Conservation (phyloP, 129 eudicot species). For the Daucus carota region DNA sequence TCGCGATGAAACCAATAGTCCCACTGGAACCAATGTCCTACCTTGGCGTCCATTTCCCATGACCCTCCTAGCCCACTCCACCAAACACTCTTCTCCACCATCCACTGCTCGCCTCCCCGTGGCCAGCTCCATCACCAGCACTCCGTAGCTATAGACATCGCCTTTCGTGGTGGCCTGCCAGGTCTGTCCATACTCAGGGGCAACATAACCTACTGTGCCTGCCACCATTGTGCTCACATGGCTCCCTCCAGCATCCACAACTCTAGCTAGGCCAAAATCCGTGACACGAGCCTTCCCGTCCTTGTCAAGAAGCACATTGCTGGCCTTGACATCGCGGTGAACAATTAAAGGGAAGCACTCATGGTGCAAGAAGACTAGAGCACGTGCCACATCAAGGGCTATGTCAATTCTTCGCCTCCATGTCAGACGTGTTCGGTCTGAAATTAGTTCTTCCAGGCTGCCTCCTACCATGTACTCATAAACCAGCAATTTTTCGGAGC, state of each 20-base stretch:
- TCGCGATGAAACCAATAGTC: constrained; percentile 41
- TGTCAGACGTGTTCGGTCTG: constrained; percentile 39
- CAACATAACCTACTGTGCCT: constrained; percentile 93
- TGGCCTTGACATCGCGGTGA: constrained; percentile 91
- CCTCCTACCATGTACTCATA: constrained; percentile 99
- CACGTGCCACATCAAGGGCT: constrained; percentile 85
- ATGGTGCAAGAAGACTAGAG: constrained; percentile 74
- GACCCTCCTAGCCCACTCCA: constrained; percentile 85
- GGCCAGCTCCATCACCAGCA: constrained; percentile 85
- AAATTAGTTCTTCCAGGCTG: constrained; percentile 65
- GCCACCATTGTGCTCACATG: constrained; percentile 98
- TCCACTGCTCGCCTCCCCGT: constrained; percentile 85
- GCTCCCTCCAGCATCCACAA: constrained; percentile 64
- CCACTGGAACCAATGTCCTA: constrained; percentile 32
- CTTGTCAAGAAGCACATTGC: constrained; percentile 80
- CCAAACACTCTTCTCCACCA: constrained; percentile 77
- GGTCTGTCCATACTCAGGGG: constrained; percentile 89
- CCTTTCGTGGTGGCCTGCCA: constrained; percentile 98
- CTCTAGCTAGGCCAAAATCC: constrained; percentile 81
- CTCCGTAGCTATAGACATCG: constrained; percentile 94
- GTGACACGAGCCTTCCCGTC: constrained; percentile 76
- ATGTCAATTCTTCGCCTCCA: constrained; percentile 64
- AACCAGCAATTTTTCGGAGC: constrained; percentile 68
- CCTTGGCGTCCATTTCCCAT: constrained; percentile 42
- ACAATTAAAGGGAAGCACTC: constrained; percentile 78